These are phyloP conservation scores for Colletotrichum lentis DNA, from an alignment of 2,329 filamentous ascomycete genomes.

Conservation along the genomic window DNA sequence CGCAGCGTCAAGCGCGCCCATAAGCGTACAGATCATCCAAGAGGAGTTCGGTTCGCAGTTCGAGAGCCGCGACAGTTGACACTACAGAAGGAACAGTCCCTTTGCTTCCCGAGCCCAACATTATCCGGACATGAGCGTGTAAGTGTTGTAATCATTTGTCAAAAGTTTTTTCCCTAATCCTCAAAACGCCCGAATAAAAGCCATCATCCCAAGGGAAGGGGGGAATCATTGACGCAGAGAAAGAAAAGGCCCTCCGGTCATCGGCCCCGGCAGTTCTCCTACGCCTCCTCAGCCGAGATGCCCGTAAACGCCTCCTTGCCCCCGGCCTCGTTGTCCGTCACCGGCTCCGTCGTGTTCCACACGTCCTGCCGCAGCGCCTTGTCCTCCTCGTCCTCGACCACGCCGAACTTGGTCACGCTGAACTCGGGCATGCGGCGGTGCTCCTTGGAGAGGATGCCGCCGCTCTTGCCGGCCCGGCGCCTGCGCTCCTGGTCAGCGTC, in stretches of 20 bases:
- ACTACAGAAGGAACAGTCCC: conserved; percentile 2
- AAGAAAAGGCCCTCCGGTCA: neutral
- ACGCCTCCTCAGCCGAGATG: conserved; percentile 35
- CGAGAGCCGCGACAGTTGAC: neutral
- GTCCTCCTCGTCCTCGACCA: conserved; percentile 57
- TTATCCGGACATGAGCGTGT: conserved; percentile 2
- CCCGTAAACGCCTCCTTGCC: conserved; percentile 28
- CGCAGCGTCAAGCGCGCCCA: neutral
- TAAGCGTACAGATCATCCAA: neutral
- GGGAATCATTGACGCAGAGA: conserved; percentile 21
- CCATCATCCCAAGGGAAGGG: neutral
- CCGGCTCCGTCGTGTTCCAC: conserved; percentile 38
- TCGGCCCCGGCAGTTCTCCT: neutral
- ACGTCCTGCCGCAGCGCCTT: conserved; percentile 38
- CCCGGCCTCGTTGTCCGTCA: conserved; percentile 16
- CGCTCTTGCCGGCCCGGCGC: conserved; percentile 42
- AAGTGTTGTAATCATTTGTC: conserved; percentile 33
- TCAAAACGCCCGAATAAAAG: conserved; percentile 32
- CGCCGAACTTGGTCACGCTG: conserved; percentile 64
- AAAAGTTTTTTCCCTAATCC: conserved; percentile 30
- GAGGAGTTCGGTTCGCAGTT: neutral
- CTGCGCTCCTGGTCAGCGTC: conserved; percentile 60
- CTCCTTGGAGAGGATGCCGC: conserved; percentile 40
- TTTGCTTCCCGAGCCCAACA: neutral
- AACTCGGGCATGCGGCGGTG: conserved; percentile 59